phyloP scores from a whole-genome alignment of 345 rosid species.

The Iberis pinnata region DNA sequence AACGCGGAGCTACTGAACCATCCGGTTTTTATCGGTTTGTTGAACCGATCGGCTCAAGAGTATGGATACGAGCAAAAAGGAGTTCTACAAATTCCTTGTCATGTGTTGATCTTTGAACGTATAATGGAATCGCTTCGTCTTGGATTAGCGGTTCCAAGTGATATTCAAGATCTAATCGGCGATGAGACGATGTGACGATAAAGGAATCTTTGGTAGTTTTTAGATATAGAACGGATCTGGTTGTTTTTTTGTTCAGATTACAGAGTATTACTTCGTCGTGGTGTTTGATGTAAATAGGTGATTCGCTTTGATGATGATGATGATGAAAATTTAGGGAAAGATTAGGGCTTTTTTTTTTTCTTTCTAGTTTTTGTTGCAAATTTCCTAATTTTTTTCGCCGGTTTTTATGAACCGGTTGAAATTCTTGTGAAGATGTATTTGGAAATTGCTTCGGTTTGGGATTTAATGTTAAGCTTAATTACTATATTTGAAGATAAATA shows the following conservation, averaged over 20 bases:
- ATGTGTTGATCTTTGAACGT: slow-evolving; percentile 71
- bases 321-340: not conserved
- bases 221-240: slow-evolving; percentile 14
- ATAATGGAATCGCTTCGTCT: slow-evolving; percentile 77
- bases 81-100: slow-evolving; percentile 82
- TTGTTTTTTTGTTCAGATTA: slow-evolving; percentile 17
- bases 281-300: slow-evolving; percentile 32
- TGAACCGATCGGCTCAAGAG: slow-evolving; percentile 81
- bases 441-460: slow-evolving; percentile 12
- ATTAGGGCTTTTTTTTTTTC: slow-evolving; percentile 6
- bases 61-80: slow-evolving; percentile 95
- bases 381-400: slow-evolving; percentile 27
- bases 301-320: slow-evolving; percentile 20
- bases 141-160: slow-evolving; percentile 47
- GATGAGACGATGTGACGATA: slow-evolving; percentile 12
- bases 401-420: slow-evolving; percentile 22
- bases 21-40: slow-evolving; percentile 62
- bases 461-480: not conserved
- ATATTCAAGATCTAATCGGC: slow-evolving; percentile 41
- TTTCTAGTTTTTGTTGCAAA: not conserved
- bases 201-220: slow-evolving; percentile 21
- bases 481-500: not conserved
- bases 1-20: slow-evolving; percentile 84
- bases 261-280: slow-evolving; percentile 15
- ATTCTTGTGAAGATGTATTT: slow-evolving; percentile 13